Evolutionary conservation across 257 asterid species (phyloP).

Genomic region (Paraleonurus japonicus): DNA sequence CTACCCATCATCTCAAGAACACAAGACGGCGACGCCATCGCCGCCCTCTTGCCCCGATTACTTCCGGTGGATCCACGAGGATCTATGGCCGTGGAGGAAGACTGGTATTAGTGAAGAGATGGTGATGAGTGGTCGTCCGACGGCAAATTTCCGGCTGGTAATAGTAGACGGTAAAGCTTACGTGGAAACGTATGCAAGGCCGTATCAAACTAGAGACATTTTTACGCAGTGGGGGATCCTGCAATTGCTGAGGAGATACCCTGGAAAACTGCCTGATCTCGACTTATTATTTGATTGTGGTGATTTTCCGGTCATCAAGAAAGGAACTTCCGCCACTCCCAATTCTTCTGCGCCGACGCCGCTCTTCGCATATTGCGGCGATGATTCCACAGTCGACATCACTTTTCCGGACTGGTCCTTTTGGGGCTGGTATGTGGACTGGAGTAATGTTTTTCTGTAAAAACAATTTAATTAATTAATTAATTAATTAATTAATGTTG

Average conservation of each 20-base stretch:
- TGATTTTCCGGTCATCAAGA: conserved; percentile 49
- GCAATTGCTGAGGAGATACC: conserved; percentile 60
- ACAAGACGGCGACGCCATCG: background rate
- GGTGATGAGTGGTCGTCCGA: conserved; percentile 42
- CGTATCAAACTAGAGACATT: conserved; percentile 50
- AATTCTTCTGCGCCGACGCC: conserved; percentile 41
- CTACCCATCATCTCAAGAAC: conserved; percentile 19
- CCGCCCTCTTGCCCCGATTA: conserved; percentile 51
- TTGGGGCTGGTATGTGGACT: conserved; percentile 17
- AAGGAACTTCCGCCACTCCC: conserved; percentile 11
- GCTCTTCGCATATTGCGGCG: conserved; percentile 55
- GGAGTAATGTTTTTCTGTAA: too few species aligned
- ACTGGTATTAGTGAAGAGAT: conserved; percentile 53
- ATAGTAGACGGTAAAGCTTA: conserved; percentile 51
- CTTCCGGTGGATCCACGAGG: conserved; percentile 68
- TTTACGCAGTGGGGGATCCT: conserved; percentile 73
- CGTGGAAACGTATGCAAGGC: conserved; percentile 35
- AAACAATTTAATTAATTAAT: too few species aligned
- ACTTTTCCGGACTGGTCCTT: conserved; percentile 47
- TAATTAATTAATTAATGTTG: too few species aligned
- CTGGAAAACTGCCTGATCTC: conserved; percentile 62
- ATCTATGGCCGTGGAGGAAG: conserved; percentile 54
- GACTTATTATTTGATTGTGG: conserved; percentile 64
- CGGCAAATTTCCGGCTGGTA: conserved; percentile 56
- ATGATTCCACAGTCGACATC: conserved; percentile 39